A percentile compares a stretch with the other conserved stretches of the same genome.
Conservation (phyloP, 2,329 filamentous ascomycete genomes). For the Trichophyton verrucosum region DNA sequence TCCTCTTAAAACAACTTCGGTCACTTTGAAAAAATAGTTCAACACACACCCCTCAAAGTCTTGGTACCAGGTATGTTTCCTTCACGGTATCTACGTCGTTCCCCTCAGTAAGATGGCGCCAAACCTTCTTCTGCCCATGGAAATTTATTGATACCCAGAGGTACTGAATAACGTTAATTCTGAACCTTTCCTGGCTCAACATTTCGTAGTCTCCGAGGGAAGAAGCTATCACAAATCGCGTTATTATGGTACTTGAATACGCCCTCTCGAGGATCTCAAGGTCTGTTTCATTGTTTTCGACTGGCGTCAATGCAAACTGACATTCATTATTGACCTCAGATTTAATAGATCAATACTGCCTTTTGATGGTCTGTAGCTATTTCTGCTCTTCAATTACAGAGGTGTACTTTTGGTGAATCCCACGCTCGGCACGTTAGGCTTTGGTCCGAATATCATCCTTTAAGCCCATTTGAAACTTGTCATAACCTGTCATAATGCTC, state of each 20-base stretch:
- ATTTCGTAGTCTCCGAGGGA: neutral
- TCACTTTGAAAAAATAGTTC: neutral
- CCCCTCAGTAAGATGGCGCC: conserved; percentile 10
- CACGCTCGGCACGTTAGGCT: neutral
- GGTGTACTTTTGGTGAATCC: no score
- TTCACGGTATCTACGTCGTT: conserved; percentile 1
- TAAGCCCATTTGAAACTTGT: neutral
- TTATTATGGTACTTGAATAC: no score
- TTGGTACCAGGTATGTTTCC: conserved; percentile 14
- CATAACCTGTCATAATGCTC: neutral
- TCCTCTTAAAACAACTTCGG: neutral
- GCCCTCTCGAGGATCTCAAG: no score
- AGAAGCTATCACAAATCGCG: neutral
- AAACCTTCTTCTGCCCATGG: neutral
- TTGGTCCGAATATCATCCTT: neutral
- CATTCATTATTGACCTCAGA: neutral
- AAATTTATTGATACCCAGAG: neutral
- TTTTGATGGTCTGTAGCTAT: conserved; percentile 1
- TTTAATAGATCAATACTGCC: neutral
- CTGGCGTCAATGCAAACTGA: neutral
- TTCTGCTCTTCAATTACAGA: neutral
- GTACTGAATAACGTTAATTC: neutral
- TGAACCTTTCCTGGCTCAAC: neutral
- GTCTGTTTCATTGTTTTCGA: neutral
- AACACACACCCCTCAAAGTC: conserved; percentile 3